Evolutionary conservation across 1,139 yeast species (phyloP).

Genomic region (Yamadazyma mexicana): DNA sequence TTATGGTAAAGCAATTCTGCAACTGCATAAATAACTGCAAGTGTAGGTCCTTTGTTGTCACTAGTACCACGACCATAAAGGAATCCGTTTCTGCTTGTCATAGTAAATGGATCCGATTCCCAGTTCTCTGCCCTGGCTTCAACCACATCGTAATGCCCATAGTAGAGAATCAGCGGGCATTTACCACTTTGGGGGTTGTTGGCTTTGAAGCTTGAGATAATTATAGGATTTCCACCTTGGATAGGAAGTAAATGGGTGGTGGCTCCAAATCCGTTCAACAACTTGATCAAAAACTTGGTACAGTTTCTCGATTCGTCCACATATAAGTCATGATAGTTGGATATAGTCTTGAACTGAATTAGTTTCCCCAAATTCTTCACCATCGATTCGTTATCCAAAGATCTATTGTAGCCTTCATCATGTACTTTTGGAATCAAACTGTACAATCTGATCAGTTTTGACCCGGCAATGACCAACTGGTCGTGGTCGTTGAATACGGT

Average conservation of each 20-base stretch:
- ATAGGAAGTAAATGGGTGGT: conserved; percentile 70
- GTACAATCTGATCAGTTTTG: conserved; percentile 18
- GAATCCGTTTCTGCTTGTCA: conserved; percentile 81
- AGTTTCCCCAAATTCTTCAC: conserved; percentile 59
- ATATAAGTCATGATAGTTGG: conserved; percentile 63
- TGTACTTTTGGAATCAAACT: conserved; percentile 3
- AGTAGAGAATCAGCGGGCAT: conserved; percentile 57
- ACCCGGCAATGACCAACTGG: conserved; percentile 41
- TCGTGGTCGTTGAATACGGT: conserved; percentile 6
- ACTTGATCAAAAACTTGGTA: conserved; percentile 68
- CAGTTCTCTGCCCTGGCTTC: conserved; percentile 58
- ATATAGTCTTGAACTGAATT: conserved; percentile 73
- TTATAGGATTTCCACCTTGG: conserved; percentile 76
- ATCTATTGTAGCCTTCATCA: conserved; percentile 1
- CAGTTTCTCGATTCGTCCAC: conserved; percentile 85
- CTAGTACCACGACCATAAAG: conserved; percentile 90
- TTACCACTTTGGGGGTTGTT: conserved; percentile 20
- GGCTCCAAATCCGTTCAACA: conserved; percentile 75
- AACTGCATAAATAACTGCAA: conserved; percentile 88
- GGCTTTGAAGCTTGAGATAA: conserved; percentile 68
- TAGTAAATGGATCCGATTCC: conserved; percentile 75
- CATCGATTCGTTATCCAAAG: conserved; percentile 53
- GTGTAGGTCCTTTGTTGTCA: conserved; percentile 91
- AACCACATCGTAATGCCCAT: conserved; percentile 96
- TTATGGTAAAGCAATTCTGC: conserved; percentile 62